Evolutionary conservation across 2,329 filamentous ascomycete species (phyloP).

Genomic region (Fusarium kyushuense): DNA sequence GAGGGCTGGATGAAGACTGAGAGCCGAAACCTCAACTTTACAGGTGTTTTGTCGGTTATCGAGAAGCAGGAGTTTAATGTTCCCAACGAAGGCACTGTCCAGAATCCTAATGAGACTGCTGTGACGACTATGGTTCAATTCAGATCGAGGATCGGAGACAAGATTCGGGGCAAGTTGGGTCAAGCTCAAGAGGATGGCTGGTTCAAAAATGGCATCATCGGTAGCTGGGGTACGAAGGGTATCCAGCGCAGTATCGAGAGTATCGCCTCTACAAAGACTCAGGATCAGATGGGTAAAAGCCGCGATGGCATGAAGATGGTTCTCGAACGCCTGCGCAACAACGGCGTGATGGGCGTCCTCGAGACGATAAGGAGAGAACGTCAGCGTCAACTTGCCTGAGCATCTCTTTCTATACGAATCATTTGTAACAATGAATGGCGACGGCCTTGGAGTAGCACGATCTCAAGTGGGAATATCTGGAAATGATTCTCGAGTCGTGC

Average conservation of each 20-base stretch:
- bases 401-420: conserved; percentile 27
- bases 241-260: conserved; percentile 84
- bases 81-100: conserved; percentile 48
- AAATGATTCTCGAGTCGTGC: conserved; percentile 27
- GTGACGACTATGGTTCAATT: conserved; percentile 82
- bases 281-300: conserved; percentile 82
- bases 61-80: conserved; percentile 78
- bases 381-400: conserved; percentile 50
- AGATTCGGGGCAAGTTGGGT: conserved; percentile 67
- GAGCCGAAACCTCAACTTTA: conserved; percentile 84
- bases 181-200: conserved; percentile 62
- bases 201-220: conserved; percentile 63
- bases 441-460: conserved; percentile 39
- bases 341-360: conserved; percentile 68
- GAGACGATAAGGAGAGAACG: conserved; percentile 65
- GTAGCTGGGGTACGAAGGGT: conserved; percentile 74
- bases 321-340: conserved; percentile 74
- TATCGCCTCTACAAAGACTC: conserved; percentile 80
- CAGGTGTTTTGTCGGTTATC: conserved; percentile 81
- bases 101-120: conserved; percentile 64
- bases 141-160: conserved; percentile 77
- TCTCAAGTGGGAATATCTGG: conserved; percentile 19
- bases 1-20: conserved; percentile 88
- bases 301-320: conserved; percentile 87
- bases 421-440: conserved; percentile 45